Evolutionary conservation across 306 rosid species (phyloP), one percentile per base, ranked within the genome.

Genomic region (Notholithocarpus densiflorus): DNA sequence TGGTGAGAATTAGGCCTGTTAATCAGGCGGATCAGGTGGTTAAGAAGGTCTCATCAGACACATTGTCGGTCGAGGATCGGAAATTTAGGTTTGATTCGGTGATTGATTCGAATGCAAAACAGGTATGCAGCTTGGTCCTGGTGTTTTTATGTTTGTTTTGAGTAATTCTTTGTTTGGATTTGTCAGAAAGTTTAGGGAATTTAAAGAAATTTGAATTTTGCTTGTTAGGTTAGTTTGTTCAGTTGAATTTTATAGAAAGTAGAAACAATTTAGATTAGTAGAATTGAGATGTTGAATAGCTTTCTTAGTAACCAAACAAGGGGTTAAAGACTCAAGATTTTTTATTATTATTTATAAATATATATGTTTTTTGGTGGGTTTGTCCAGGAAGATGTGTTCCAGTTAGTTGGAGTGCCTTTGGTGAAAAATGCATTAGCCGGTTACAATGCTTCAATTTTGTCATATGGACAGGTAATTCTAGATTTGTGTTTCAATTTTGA

Each of bases 371-470:
- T 84, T 85, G 86, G 4, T 37, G 45, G 82, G 79, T 74, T 61
- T 37, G 18, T 61, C 34, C 92, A 95, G 99, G 98, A 91, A 81
- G 98, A 91, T 73, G 80, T 95, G 61, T 95, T 95, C 80, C 89
- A 76, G 81, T 84, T 84, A 71, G 87, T 95, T 21, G 98, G 98
- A 17, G 86, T 90, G 31, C 97, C 98, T 18, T 72, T 93, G 89
- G 98, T 93, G 75, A 88, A 73, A 76, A 85, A 86, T 89, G 91
- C 99, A 27, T 83, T 95, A 72, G 96, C 96, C 29, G 99, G 99
- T 83, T 95, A 91, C 86, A 93, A 95, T 84, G 87, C 97, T 80
- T 84, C 98, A 1, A 78, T 95, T 79, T 66, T 95, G 77, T 90
- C 99, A 27, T 95, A 80, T 84, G 98, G 99, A 75, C 97, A 93